Percentiles rank a stretch among this genome's conserved stretches.
Conservation (phyloP, 2,329 filamentous ascomycete genomes). For the Alternaria postmessia region DNA sequence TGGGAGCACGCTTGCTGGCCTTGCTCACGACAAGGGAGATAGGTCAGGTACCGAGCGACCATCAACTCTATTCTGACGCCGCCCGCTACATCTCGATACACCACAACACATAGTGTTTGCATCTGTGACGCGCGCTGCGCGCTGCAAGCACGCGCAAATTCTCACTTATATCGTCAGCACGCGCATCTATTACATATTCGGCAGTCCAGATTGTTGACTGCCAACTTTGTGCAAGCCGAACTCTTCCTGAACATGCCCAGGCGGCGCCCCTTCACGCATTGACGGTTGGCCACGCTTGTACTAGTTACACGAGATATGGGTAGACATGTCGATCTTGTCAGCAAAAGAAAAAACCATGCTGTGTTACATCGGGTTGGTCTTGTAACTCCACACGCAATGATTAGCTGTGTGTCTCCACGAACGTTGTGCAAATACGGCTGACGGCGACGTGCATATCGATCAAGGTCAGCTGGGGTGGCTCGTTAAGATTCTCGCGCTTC, state of each 20-base stretch:
- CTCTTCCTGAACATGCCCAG: conserved; percentile 15
- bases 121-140: background rate
- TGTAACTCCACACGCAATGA: conserved; percentile 19
- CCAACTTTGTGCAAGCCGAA: conserved; percentile 20
- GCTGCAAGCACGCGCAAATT: conserved; percentile 5
- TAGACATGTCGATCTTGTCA: conserved; percentile 30
- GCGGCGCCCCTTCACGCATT: conserved; percentile 16
- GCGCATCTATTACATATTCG: conserved; percentile 1
- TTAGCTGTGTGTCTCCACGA: conserved; percentile 14
- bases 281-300: conserved; percentile 22
- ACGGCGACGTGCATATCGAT: conserved; percentile 41
- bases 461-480: conserved; percentile 39
- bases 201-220: conserved; percentile 15
- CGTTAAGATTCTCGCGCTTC: conserved; percentile 19
- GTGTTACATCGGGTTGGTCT: conserved; percentile 31
- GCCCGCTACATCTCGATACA: conserved; percentile 8
- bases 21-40: conserved; percentile 48
- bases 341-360: conserved; percentile 16
- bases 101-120: conserved; percentile 8
- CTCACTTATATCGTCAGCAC: background rate
- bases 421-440: conserved; percentile 29
- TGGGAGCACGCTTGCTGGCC: conserved; percentile 45
- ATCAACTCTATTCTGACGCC: conserved; percentile 50
- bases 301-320: conserved; percentile 31
- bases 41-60: conserved; percentile 46